A percentile compares a stretch with the other conserved stretches of the same genome.
These are phyloP conservation scores for Vitis hybrid DNA, from an alignment of 177 flowering plant species.

Conservation along the genomic window DNA sequence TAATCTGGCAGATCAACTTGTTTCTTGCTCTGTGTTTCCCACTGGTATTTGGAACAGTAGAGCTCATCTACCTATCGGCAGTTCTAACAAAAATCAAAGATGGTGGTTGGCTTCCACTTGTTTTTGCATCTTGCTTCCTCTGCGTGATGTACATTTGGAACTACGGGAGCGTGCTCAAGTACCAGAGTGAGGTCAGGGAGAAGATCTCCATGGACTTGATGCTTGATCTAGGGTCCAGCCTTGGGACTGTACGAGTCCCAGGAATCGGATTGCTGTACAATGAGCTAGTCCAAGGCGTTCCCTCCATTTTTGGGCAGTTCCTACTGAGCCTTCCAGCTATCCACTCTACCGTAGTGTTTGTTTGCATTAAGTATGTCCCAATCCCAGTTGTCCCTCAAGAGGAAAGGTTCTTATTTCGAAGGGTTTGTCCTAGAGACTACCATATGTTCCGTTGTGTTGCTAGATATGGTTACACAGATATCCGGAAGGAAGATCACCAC, in stretches of 20 bases:
- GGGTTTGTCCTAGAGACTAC: constrained; percentile 93
- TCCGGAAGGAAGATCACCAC: constrained; percentile 85
- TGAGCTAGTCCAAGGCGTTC: constrained; percentile 92
- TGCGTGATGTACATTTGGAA: constrained; percentile 91
- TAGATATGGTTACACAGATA: constrained; percentile 93
- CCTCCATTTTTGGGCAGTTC: constrained; percentile 88
- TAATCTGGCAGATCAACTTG: constrained; percentile 91
- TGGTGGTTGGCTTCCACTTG: constrained; percentile 96
- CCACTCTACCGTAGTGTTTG: constrained; percentile 88
- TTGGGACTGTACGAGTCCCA: constrained; percentile 87
- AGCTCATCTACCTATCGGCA: constrained; percentile 82
- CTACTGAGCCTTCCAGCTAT: constrained; percentile 86
- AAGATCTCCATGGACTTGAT: constrained; percentile 85
- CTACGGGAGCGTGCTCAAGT: constrained; percentile 93
- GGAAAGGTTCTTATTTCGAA: constrained; percentile 87
- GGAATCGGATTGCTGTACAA: constrained; percentile 90
- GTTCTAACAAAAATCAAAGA: constrained; percentile 78
- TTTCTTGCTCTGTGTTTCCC: constrained; percentile 80
- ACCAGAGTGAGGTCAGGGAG: constrained; percentile 79
- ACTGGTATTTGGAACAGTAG: constrained; percentile 72
- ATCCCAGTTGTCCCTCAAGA: constrained; percentile 94
- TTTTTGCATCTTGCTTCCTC: constrained; percentile 74
- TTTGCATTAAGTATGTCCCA: constrained; percentile 97
- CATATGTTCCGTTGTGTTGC: constrained; percentile 95
- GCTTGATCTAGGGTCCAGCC: constrained; percentile 80